A percentile compares a stretch with the other conserved stretches of the same genome.
Evolutionary conservation across 1,139 yeast species (phyloP).

Genomic region (Pichia sp.): DNA sequence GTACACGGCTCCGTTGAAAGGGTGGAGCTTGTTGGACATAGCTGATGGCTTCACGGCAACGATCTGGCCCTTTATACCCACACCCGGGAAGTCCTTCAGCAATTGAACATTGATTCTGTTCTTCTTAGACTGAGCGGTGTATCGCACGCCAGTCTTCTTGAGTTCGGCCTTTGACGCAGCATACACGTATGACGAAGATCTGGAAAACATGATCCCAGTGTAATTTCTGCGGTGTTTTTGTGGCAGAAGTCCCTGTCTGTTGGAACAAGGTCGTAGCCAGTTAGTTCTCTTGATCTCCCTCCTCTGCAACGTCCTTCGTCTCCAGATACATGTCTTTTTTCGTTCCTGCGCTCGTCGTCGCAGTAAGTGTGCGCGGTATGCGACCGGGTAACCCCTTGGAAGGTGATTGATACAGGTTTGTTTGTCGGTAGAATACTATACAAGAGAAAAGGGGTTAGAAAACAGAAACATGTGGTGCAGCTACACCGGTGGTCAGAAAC

Average conservation of each 20-base stretch:
- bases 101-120: slow-evolving; percentile 66
- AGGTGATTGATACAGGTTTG: too few relatives aligned
- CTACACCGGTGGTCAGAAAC: slow-evolving; percentile 46
- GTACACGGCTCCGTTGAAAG: slow-evolving; percentile 58
- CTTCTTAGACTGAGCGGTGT: slow-evolving; percentile 32
- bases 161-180: slow-evolving; percentile 19
- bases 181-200: slow-evolving; percentile 17
- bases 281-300: too few relatives aligned
- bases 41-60: slow-evolving; percentile 73
- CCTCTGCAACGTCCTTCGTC: too few relatives aligned
- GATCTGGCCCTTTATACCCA: slow-evolving; percentile 66
- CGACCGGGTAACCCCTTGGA: too few relatives aligned
- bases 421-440: not conserved
- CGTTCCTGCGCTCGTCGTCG: too few relatives aligned
- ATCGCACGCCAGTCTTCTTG: slow-evolving; percentile 25
- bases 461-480: not conserved
- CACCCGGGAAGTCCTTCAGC: slow-evolving; percentile 55
- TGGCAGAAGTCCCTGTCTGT: too few relatives aligned
- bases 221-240: not conserved
- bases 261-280: too few relatives aligned
- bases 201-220: slow-evolving; percentile 18
- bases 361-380: too few relatives aligned
- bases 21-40: slow-evolving; percentile 77
- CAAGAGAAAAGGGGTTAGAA: too few relatives aligned
- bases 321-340: too few relatives aligned